phyloP scores from a whole-genome alignment of 129 eudicot genomes.

The Scalesia atractyloides region DNA sequence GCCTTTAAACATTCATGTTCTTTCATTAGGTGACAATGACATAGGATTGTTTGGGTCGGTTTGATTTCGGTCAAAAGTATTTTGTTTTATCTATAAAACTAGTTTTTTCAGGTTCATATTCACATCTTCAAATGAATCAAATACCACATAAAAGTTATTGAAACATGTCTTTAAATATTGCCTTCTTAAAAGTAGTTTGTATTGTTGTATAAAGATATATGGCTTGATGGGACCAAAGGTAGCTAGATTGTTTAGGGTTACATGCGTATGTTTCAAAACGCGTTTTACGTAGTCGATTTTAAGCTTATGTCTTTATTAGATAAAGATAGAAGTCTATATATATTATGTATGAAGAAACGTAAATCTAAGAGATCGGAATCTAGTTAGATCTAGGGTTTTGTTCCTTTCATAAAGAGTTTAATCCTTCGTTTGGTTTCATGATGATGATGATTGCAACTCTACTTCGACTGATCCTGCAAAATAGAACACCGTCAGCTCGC shows the following conservation, averaged over 20 bases:
- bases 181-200: background rate
- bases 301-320: background rate
- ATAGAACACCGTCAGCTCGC: no score
- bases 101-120: background rate
- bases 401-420: no score
- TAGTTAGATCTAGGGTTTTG: no score
- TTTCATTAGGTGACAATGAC: constrained; percentile 38
- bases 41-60: constrained; percentile 26
- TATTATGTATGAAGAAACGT: no score
- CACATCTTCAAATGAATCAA: background rate
- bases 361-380: no score
- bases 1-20: constrained; percentile 39
- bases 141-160: background rate
- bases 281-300: background rate
- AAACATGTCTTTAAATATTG: background rate
- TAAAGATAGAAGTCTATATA: background rate
- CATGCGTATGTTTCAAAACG: background rate
- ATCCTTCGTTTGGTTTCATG: no score
- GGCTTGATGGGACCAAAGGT: constrained; percentile 4
- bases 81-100: constrained; percentile 16
- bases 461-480: no score
- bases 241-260: constrained; percentile 7
- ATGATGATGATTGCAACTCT: no score
- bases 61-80: constrained; percentile 25
- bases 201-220: background rate